Base-by-base conservation (phyloP, 345 rosid species). In the Camelina hispida region DNA sequence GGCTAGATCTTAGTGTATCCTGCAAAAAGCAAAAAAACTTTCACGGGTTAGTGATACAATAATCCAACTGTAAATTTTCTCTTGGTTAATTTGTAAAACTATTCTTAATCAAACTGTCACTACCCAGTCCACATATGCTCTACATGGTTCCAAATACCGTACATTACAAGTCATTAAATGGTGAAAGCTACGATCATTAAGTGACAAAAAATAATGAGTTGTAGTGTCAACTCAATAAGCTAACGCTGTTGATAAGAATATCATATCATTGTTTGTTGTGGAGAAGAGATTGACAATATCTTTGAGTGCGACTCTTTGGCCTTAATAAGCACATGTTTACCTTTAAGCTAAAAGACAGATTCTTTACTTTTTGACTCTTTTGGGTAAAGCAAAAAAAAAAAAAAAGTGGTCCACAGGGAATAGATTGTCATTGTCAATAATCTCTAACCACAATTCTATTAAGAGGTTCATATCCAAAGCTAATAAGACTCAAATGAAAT, bases 1-100 rank as follows among this genome's bases (percentile, higher is more conserved):
- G 92, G 76, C 80, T 81, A n/a, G 92, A 89, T 78, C 68, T 86
- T 52, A 88, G 3, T n/a, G 90, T 89, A 72, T 87, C 91, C 89
- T 89, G 87, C 52, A 80, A 43, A 57, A 30, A 15, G 0, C n/a
- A 38, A 32, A 7, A 7, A 10, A 37, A 4, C 2, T 52, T 52
- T 50, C 46, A 66, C 35, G 6, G 6, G 67, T 78, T 65, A 64
- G 52, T 35, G 2, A 40, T 52, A 56, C 23, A 72, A 51, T 6
- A 46, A 6, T n/a, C 18, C 18, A 46, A 2, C 7, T 46, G n/a
- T 43, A 42, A 23, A 23, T 23, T 23, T 23, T 23, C 0, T 43
- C 15, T 15, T 15, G 1, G 50, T 46, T n/a, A 46, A 14, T 8
- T 44, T 34, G 60, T 55, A 14, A 46, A 56, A 30, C 42, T 44